Base-by-base conservation (phyloP, 169 alveolate genomes). In the Babesia bovis region DNA sequence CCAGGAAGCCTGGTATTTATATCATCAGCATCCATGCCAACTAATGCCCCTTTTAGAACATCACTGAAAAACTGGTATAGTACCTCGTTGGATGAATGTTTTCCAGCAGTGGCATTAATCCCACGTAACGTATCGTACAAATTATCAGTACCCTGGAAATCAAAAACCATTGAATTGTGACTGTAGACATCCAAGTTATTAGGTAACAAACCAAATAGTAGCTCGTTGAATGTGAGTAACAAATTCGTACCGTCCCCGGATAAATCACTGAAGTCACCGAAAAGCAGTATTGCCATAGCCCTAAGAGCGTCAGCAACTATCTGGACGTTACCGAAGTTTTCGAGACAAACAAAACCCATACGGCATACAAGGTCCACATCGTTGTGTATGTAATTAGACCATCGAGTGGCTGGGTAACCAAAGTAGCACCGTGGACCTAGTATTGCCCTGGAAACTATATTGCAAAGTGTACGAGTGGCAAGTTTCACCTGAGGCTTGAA, bases 401-500 rank as follows among this genome's bases (percentile, higher is more conserved):
- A 81, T 25, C 88, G 59, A 10, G 69, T 38, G 38, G 38, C 32
- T 13, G 60, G 30, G 66, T 67, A 78, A 0, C 79, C 78, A 36
- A 69, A 78, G 33, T 65, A 78, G 15, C 61, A 60, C 19, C 7
- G 32, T 36, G 36, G 3, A 7, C 26, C 42, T 9, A 42, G 44
- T 21, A 45, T 41, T 30, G 88, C 66, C 32, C 40, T 26, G 25
- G 25, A 33, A 19, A 81, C 47, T 19, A 81, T 36, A 57, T 72
- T 72, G 40, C 78, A 56, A 41, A 81, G 19, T 15, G 84, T 47
- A 13, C 79, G 68, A 13, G 83, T 52, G 19, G 91, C 68, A 30
- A 88, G 81, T 32, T 83, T 84, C 15, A 79, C 91, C 53, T 88
- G 93, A 50, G 82, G 86, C 58, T 52, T 75, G 70, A 82, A 75